Conservation (phyloP, 2,329 filamentous ascomycete genomes). For the Fusarium fracticaudum region DNA sequence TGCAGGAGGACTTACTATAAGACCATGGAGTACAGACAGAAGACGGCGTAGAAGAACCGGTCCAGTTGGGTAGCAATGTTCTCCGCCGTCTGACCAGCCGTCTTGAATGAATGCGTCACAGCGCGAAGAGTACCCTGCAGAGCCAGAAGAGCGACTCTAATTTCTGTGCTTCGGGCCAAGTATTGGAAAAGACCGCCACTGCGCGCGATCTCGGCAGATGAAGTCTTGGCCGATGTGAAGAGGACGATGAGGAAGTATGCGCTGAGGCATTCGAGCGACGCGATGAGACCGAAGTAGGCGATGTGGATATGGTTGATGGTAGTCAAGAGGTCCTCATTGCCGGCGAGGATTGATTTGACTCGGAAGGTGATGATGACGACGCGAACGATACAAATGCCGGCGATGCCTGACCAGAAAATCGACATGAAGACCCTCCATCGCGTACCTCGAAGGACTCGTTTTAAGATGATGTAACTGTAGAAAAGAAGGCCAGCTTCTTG, state of each 20-base stretch:
- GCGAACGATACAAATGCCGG: conserved; percentile 60
- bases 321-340: conserved; percentile 32
- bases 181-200: conserved; percentile 50
- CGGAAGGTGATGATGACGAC: conserved; percentile 49
- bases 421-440: conserved; percentile 55
- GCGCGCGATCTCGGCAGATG: conserved; percentile 36
- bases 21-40: conserved; percentile 52
- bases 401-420: conserved; percentile 66
- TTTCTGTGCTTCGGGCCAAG: conserved; percentile 50
- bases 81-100: conserved; percentile 48
- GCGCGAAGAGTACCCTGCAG: conserved; percentile 50
- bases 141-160: conserved; percentile 49
- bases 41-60: conserved; percentile 52
- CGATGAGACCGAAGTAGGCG: conserved; percentile 53
- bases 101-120: conserved; percentile 52
- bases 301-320: conserved; percentile 52
- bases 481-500: conserved; percentile 56
- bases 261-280: conserved; percentile 50
- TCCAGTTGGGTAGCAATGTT: conserved; percentile 51
- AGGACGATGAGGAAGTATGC: conserved; percentile 50
- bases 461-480: conserved; percentile 62
- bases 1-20: conserved; percentile 46
- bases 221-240: conserved; percentile 45
- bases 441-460: conserved; percentile 56
- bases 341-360: conserved; percentile 43